Conservation (phyloP, 1,139 yeast species). For the Taiozyma sp. region DNA sequence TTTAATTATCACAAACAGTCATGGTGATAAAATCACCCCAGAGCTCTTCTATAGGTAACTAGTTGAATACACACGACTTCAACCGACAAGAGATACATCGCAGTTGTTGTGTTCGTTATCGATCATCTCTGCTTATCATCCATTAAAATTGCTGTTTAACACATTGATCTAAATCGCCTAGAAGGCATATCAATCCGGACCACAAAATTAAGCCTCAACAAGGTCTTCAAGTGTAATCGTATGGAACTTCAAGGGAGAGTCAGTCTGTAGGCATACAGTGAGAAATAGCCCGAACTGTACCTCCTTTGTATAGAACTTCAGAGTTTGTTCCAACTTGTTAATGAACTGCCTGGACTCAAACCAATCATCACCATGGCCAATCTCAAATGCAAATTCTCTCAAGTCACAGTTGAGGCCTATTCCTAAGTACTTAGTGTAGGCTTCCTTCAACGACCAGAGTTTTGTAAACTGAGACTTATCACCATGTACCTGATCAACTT, state of each 20-base stretch:
- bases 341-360: background rate
- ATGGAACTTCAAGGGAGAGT: background rate
- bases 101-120: no score
- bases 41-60: no score
- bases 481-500: background rate
- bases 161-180: no score
- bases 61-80: no score
- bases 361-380: background rate
- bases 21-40: no score
- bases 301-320: background rate
- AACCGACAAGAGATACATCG: no score
- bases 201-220: background rate
- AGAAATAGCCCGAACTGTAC: background rate
- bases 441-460: conserved; percentile 69
- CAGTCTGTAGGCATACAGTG: background rate
- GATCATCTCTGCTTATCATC: no score
- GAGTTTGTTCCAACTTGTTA: background rate
- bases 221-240: background rate
- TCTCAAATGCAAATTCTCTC: conserved; percentile 2
- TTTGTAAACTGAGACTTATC: background rate
- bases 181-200: no score
- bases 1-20: no score
- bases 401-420: conserved; percentile 56
- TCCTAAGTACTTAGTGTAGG: conserved; percentile 60
- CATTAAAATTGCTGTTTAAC: no score